Evolutionary conservation across 805 yeast species (phyloP), one percentile per base, ranked within the genome.

Genomic region (Ascoidea tarda): DNA sequence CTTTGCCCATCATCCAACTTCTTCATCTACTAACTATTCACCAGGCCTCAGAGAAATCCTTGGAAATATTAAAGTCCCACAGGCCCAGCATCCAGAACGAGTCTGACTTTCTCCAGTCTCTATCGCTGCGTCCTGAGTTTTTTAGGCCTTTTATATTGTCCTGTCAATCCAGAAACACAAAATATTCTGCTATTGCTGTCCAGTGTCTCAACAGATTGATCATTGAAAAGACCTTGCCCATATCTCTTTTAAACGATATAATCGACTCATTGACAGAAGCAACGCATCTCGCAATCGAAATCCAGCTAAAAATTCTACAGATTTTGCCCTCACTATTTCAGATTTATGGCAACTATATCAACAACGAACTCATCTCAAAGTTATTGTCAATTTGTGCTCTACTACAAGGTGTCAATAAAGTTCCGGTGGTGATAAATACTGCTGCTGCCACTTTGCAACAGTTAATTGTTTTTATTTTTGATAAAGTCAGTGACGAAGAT

Each of bases 391-490:
- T 91, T 2, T 87, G 96, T 62, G 76, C 93, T 0, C 75, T 79
- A 42, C 71, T 93, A 50, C 89, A 87, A 53, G 69, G 79, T 12
- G 74, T 80, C 12, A 84, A 79, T 55, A 84, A 85, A 59, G 76
- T 82, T 5, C 78, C 84, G 0, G 86, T 87, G 59, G 96, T 93
- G 5, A 74, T 79, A 12, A 90, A 89, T 60, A 87, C 98, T 0
- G 96, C 98, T 0, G 81, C 87, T 50, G 99, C 98, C 1, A 88
- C 98, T 3, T 74, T 89, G 49, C 95, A 89, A 57, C 98, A 93
- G 63, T 68, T 93, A 47, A 75, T 89, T 48, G 79, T 84, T 45
- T 78, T 84, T 33, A 76, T 89, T 0, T 91, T 84, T 64, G 98
- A 91, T 53, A 74, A 79, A 61, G 74, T 79, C 49, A 57, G 63